A percentile compares a stretch with the other conserved stretches of the same genome.
Conservation (phyloP, 2,329 filamentous ascomycete genomes). For the Colletotrichum sp. region DNA sequence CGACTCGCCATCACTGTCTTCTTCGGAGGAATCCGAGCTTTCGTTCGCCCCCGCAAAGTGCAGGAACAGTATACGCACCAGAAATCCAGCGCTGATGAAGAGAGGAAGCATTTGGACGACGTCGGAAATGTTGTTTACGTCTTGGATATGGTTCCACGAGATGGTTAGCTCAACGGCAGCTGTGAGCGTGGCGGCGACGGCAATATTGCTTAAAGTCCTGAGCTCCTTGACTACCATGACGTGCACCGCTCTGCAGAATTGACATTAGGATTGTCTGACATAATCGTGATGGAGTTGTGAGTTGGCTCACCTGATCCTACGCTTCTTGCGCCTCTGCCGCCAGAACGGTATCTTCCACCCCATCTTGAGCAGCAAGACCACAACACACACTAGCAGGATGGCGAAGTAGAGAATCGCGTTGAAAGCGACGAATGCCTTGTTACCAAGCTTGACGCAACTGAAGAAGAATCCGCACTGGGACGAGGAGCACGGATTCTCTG, state of each 20-base stretch:
- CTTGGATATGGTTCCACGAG: conserved; percentile 33
- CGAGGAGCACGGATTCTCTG: conserved; percentile 25
- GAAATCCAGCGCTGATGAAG: conserved; percentile 31
- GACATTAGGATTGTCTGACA: background rate
- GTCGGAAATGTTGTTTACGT: conserved; percentile 26
- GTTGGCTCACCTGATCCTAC: conserved; percentile 24
- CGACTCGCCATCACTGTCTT: background rate
- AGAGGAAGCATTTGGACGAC: conserved; percentile 35
- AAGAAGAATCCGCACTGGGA: conserved; percentile 36
- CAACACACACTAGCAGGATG: conserved; percentile 26
- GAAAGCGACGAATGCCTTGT: conserved; percentile 28
- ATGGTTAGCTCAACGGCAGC: conserved; percentile 36
- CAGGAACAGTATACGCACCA: conserved; percentile 28
- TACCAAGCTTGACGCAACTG: conserved; percentile 28
- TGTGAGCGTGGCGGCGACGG: conserved; percentile 20
- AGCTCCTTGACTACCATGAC: conserved; percentile 26
- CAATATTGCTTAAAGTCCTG: conserved; percentile 30
- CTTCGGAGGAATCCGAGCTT: conserved; percentile 8
- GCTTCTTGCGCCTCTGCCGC: conserved; percentile 20
- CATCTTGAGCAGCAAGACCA: conserved; percentile 26
- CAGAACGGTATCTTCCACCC: conserved; percentile 25
- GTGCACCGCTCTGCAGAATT: conserved; percentile 11
- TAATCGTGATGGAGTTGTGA: background rate
- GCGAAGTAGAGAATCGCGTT: conserved; percentile 34
- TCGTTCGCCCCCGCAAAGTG: conserved; percentile 21